A percentile compares a stretch with the other conserved stretches of the same genome.
These are phyloP conservation scores for Microbotryum silenes-acaulis DNA, from an alignment of 1,284 basidiomycete genomes.

Conservation along the genomic window DNA sequence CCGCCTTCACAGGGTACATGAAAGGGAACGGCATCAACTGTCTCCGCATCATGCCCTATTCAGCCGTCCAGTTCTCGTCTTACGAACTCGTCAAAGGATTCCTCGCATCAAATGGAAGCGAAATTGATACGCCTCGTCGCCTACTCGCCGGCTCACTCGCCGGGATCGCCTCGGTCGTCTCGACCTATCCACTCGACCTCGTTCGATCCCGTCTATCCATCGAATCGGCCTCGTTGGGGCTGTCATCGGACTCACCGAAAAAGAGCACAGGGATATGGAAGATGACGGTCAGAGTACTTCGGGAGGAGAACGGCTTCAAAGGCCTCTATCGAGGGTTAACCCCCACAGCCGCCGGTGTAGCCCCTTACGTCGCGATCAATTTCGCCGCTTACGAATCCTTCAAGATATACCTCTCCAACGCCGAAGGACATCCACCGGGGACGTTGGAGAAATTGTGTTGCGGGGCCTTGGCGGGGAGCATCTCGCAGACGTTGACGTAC, in stretches of 20 bases:
- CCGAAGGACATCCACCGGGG: slow-evolving; percentile 23
- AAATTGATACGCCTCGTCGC: slow-evolving; percentile 33
- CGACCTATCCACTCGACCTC: slow-evolving; percentile 40
- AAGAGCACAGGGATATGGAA: slow-evolving; percentile 38
- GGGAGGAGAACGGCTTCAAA: slow-evolving; percentile 42
- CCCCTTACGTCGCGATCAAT: slow-evolving; percentile 34
- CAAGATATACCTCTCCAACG: slow-evolving; percentile 30
- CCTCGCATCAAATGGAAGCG: slow-evolving; percentile 17
- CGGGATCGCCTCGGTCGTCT: slow-evolving; percentile 31
- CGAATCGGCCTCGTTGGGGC: slow-evolving; percentile 32
- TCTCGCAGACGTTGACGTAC: slow-evolving; percentile 89
- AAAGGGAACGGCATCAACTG: slow-evolving; percentile 34
- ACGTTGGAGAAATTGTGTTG: slow-evolving; percentile 42
- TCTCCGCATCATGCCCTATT: slow-evolving; percentile 35
- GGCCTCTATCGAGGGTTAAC: slow-evolving; percentile 42
- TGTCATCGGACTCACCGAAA: slow-evolving; percentile 14
- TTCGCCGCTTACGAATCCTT: slow-evolving; percentile 34
- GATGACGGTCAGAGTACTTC: slow-evolving; percentile 41
- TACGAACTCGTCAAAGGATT: slow-evolving; percentile 41
- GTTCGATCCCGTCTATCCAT: slow-evolving; percentile 41
- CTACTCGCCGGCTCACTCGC: slow-evolving; percentile 33
- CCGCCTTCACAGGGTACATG: slow-evolving; percentile 24
- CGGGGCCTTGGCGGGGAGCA: slow-evolving; percentile 51
- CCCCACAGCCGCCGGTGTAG: slow-evolving; percentile 36
- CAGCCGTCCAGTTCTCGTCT: slow-evolving; percentile 40